These are phyloP conservation scores for Echinosophora koreensis DNA, from an alignment of 306 rosid species.

Conservation along the genomic window DNA sequence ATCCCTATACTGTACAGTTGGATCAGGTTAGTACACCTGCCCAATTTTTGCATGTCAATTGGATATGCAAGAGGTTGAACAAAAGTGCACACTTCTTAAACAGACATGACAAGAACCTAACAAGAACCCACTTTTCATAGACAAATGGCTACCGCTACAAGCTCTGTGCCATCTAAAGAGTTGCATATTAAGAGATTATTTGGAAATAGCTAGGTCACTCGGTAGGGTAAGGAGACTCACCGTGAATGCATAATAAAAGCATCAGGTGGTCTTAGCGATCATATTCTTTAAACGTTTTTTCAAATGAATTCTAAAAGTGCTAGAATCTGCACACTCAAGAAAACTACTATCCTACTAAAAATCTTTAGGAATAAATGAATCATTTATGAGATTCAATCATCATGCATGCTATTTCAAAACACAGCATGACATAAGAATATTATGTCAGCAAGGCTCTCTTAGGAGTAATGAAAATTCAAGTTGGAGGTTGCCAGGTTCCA, in stretches of 20 bases:
- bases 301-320: conserved; percentile 33
- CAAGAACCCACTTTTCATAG: not conserved
- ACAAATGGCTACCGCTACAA: too few species aligned
- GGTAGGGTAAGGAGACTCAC: not conserved
- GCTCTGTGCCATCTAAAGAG: too few species aligned
- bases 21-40: not conserved
- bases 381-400: not conserved
- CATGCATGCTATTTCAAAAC: conserved; percentile 20
- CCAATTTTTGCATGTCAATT: not conserved
- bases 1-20: not conserved
- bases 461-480: conserved; percentile 51
- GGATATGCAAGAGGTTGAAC: not conserved
- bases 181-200: not conserved
- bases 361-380: conserved; percentile 34
- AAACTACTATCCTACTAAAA: conserved; percentile 2
- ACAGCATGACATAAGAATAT: not conserved
- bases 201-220: not conserved
- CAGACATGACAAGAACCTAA: not conserved
- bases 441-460: conserved; percentile 32
- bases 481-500: conserved; percentile 98
- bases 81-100: not conserved
- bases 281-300: conserved; percentile 13
- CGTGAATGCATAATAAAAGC: not conserved
- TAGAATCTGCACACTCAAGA: conserved; percentile 12
- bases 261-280: conserved; percentile 22